These are phyloP conservation scores for Neodidymelliopsis sp. DNA, from an alignment of 2,329 filamentous ascomycete genomes.

Conservation along the genomic window DNA sequence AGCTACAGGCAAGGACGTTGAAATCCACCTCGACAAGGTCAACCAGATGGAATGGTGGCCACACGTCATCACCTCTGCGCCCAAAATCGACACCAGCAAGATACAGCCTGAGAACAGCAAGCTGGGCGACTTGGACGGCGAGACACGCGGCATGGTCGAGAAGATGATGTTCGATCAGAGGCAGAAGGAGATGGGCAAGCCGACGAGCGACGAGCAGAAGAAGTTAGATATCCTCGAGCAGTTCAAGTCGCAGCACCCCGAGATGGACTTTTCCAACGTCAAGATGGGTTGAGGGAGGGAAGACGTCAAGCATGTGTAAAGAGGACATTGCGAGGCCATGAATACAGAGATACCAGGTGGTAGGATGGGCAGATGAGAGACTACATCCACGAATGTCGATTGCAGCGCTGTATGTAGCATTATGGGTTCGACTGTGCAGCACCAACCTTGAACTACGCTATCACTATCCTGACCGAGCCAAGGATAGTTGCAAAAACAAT, in stretches of 20 bases:
- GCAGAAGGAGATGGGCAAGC: constrained; percentile 91
- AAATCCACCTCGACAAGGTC: constrained; percentile 90
- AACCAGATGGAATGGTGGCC: constrained; percentile 99
- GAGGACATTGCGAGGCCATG: background rate
- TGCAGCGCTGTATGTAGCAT: too few species aligned
- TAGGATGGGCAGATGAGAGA: too few species aligned
- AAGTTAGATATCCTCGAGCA: constrained; percentile 89
- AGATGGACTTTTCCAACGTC: constrained; percentile 73
- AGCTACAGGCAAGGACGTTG: constrained; percentile 71
- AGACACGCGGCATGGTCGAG: constrained; percentile 97
- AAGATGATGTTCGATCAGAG: constrained; percentile 99
- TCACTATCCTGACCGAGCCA: too few species aligned
- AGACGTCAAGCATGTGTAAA: background rate
- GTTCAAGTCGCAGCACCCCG: constrained; percentile 83
- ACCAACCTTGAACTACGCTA: too few species aligned
- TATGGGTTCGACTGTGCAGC: background rate
- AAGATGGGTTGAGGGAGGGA: constrained; percentile 65
- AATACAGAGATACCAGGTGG: constrained; percentile 5
- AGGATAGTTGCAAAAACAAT: too few species aligned
- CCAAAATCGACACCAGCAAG: constrained; percentile 93
- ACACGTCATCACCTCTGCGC: constrained; percentile 85
- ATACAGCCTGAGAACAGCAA: constrained; percentile 94
- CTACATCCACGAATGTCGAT: too few species aligned
- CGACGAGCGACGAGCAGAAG: constrained; percentile 92
- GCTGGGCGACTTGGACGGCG: constrained; percentile 89